Evolutionary conservation across 495 filamentous ascomycete genomes (phyloP).

Genomic region (Aspergillus baeticus): DNA sequence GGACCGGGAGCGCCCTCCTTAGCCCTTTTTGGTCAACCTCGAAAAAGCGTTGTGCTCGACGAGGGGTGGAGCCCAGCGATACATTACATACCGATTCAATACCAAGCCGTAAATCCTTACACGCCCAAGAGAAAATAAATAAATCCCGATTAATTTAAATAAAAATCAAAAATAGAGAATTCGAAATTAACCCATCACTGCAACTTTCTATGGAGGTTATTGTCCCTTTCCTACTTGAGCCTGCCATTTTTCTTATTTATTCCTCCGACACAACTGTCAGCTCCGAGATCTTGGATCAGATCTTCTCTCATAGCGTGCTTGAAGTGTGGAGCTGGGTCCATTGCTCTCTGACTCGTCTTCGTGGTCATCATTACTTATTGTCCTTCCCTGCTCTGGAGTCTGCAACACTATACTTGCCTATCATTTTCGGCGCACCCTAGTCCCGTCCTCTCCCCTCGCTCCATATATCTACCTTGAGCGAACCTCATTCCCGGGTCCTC

Average conservation of each 20-base stretch:
- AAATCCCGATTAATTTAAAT: neutral
- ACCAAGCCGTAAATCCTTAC: conserved; percentile 7
- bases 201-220: neutral
- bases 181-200: conserved; percentile 7
- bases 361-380: conserved; percentile 31
- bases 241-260: conserved; percentile 20
- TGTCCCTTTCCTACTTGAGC: neutral
- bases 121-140: conserved; percentile 7
- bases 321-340: conserved; percentile 33
- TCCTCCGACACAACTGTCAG: conserved; percentile 43
- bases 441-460: conserved; percentile 11
- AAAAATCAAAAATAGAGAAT: conserved; percentile 14
- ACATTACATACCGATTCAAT: conserved; percentile 17
- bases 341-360: conserved; percentile 43
- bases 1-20: too few relatives aligned
- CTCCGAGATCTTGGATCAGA: conserved; percentile 51
- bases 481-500: conserved; percentile 7
- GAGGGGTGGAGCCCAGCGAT: neutral
- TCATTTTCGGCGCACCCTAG: conserved; percentile 11
- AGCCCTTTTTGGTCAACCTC: too few relatives aligned
- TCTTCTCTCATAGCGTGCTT: conserved; percentile 46
- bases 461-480: conserved; percentile 23
- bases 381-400: too few relatives aligned
- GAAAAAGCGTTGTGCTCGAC: neutral
- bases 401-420: conserved; percentile 2